Evolutionary conservation across 2,329 filamentous ascomycete species (phyloP).

Genomic region (Aureobasidium subglaciale): DNA sequence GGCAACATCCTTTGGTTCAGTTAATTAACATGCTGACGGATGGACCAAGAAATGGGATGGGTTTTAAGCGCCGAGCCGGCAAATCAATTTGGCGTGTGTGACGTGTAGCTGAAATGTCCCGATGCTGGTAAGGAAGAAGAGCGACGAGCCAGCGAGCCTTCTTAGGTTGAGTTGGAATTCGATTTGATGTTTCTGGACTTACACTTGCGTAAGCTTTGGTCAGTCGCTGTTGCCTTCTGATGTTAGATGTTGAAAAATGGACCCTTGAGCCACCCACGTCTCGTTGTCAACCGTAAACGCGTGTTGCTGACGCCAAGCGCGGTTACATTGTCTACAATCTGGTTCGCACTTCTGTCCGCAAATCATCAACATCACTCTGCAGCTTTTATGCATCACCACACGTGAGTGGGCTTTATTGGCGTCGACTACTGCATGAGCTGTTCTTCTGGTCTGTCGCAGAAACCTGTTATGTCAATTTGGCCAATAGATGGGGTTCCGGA

Average conservation of each 20-base stretch:
- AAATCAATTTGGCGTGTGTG: background rate
- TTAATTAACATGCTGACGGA: background rate
- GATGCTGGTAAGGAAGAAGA: background rate
- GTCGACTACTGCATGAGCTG: background rate
- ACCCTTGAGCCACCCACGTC: background rate
- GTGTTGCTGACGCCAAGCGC: background rate
- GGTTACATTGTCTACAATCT: background rate
- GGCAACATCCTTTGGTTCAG: conserved; percentile 1
- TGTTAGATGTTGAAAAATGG: background rate
- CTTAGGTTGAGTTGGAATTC: no score
- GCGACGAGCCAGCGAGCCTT: background rate
- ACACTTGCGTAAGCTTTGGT: background rate
- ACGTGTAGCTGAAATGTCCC: background rate
- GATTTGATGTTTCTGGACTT: background rate
- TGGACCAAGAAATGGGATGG: background rate
- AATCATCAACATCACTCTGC: background rate
- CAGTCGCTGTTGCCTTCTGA: background rate
- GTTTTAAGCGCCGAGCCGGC: conserved; percentile 4
- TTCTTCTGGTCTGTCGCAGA: background rate
- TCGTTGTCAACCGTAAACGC: background rate
- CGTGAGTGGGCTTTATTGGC: background rate
- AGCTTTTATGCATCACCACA: background rate
- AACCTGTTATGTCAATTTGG: background rate
- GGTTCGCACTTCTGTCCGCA: background rate
- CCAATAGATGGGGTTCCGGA: background rate